Evolutionary conservation across 2,329 filamentous ascomycete genomes (phyloP).

Genomic region (Teratosphaeria epicoccoides): DNA sequence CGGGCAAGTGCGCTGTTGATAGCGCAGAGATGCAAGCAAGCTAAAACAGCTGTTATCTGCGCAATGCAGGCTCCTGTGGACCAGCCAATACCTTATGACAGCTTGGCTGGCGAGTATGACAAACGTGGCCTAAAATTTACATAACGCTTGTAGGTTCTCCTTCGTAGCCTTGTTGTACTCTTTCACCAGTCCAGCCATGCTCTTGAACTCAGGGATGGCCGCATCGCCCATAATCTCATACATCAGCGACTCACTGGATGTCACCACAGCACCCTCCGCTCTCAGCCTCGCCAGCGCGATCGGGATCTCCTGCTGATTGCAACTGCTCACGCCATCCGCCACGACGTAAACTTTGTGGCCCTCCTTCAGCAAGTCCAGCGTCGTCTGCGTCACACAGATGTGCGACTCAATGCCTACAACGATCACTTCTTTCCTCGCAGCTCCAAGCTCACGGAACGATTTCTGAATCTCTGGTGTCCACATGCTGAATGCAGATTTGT

Average conservation of each 20-base stretch:
- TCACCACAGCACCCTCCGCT: conserved; percentile 65
- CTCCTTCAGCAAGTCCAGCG: conserved; percentile 62
- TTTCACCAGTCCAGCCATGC: conserved; percentile 67
- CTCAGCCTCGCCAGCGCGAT: conserved; percentile 69
- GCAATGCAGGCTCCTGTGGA: no score
- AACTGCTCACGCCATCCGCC: conserved; percentile 81
- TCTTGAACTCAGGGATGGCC: conserved; percentile 57
- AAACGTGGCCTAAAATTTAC: conserved; percentile 44
- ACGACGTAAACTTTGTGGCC: conserved; percentile 79
- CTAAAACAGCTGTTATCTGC: no score
- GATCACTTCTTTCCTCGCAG: conserved; percentile 49
- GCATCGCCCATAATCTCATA: conserved; percentile 88
- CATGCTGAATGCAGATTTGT: conserved; percentile 93
- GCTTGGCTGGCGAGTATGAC: not conserved
- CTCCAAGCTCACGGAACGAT: conserved; percentile 30
- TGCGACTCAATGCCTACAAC: conserved; percentile 89
- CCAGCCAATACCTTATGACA: not conserved
- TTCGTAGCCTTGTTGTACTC: conserved; percentile 62
- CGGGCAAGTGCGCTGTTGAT: no score
- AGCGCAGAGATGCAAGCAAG: no score
- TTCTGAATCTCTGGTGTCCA: conserved; percentile 55
- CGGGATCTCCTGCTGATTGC: conserved; percentile 69
- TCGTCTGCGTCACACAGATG: conserved; percentile 90
- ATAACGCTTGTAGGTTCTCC: conserved; percentile 54
- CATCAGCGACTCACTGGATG: conserved; percentile 77